Conservation (phyloP, 2,329 filamentous ascomycete species). For the Colletotrichum cordylinicola region DNA sequence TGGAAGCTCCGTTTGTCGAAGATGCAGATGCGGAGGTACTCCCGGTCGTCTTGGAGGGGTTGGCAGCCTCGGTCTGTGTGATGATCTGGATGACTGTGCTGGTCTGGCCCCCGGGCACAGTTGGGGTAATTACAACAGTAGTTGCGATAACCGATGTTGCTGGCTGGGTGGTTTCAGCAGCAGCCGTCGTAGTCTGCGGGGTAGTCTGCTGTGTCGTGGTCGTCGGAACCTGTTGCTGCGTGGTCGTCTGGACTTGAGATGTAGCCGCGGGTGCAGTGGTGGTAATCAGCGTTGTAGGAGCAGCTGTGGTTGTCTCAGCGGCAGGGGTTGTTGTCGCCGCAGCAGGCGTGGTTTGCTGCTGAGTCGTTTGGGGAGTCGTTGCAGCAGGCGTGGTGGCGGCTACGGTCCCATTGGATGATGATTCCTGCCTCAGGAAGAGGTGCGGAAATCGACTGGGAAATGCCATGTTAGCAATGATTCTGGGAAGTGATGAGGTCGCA, state of each 20-base stretch:
- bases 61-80: slow-evolving; percentile 22
- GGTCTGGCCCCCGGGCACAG: slow-evolving; percentile 19
- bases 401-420: slow-evolving; percentile 24
- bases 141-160: not conserved
- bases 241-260: not conserved
- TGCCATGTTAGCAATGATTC: slow-evolving; percentile 32
- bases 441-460: slow-evolving; percentile 28
- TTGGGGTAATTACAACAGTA: slow-evolving; percentile 13
- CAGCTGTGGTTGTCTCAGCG: slow-evolving; percentile 6
- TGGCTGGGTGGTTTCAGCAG: not conserved
- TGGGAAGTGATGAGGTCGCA: not conserved
- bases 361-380: not conserved
- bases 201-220: not conserved
- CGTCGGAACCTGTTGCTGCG: slow-evolving; percentile 15
- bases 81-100: slow-evolving; percentile 28
- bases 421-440: slow-evolving; percentile 27
- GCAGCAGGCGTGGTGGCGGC: slow-evolving; percentile 13
- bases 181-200: not conserved
- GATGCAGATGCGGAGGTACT: slow-evolving; percentile 33
- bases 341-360: not conserved
- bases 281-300: slow-evolving; percentile 18
- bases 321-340: not conserved
- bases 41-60: not conserved
- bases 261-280: slow-evolving; percentile 22
- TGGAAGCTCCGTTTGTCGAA: slow-evolving; percentile 30